Percentiles rank a stretch among this genome's conserved stretches.
phyloP scores from a whole-genome alignment of 1,284 basidiomycete genomes.

The Microbotryum silenes-acaulis region DNA sequence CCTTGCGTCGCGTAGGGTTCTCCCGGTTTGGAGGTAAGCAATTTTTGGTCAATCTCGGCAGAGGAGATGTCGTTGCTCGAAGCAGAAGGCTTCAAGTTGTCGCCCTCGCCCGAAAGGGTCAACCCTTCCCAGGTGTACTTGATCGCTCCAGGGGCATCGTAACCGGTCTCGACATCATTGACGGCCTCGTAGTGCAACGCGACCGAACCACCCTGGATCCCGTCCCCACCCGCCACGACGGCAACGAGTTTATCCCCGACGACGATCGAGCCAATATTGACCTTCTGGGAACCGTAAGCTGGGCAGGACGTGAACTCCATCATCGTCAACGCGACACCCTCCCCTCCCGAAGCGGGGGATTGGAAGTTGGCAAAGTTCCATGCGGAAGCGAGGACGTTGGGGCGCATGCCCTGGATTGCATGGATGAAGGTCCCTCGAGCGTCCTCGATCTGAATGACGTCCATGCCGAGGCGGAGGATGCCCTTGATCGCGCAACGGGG shows the following conservation, averaged over 20 bases:
- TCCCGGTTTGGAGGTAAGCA: constrained; percentile 16
- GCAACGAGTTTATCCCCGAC: constrained; percentile 64
- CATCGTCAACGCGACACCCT: constrained; percentile 70
- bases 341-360: constrained; percentile 41
- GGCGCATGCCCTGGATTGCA: constrained; percentile 97
- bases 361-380: constrained; percentile 97
- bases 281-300: constrained; percentile 57
- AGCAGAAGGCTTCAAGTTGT: neutral
- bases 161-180: constrained; percentile 66
- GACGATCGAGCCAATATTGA: constrained; percentile 78
- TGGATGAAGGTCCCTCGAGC: constrained; percentile 81
- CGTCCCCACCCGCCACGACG: constrained; percentile 49
- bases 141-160: constrained; percentile 64
- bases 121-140: constrained; percentile 71
- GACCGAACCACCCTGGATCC: constrained; percentile 51
- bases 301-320: constrained; percentile 90
- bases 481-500: constrained; percentile 55
- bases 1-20: constrained; percentile 51
- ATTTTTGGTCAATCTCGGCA: constrained; percentile 25
- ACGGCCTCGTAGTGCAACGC: constrained; percentile 59
- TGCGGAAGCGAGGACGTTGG: constrained; percentile 79
- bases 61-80: constrained; percentile 10
- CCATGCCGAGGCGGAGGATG: constrained; percentile 63
- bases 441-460: constrained; percentile 56
- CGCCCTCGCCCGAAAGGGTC: constrained; percentile 43